Percentiles rank a stretch among this genome's conserved stretches.
phyloP scores from a whole-genome alignment of 2,329 filamentous ascomycete genomes.

The Thyridium curvatum region DNA sequence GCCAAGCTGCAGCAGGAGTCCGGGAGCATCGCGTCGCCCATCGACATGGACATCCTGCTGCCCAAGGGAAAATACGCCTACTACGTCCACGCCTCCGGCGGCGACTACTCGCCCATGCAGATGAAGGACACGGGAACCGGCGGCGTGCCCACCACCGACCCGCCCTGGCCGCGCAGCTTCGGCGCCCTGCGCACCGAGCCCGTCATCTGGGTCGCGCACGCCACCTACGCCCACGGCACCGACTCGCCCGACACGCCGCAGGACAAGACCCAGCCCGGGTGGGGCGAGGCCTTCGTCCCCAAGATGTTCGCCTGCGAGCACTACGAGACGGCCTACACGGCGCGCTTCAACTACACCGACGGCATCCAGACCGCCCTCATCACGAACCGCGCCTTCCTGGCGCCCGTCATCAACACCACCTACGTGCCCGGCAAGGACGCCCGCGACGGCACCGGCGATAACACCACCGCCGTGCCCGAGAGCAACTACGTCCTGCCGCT shows the following conservation, averaged over 20 bases:
- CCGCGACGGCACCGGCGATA: conserved; percentile 28
- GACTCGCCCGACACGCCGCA: conserved; percentile 7
- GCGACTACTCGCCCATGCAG: conserved; percentile 25
- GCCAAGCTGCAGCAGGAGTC: conserved; percentile 13
- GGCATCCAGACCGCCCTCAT: conserved; percentile 20
- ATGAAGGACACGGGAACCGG: conserved; percentile 17
- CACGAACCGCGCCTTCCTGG: conserved; percentile 15
- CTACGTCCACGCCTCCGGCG: conserved; percentile 19
- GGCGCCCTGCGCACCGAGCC: conserved; percentile 31
- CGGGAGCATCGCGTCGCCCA: conserved; percentile 19
- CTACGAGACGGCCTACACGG: conserved; percentile 26
- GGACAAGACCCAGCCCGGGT: conserved; percentile 15
- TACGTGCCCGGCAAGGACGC: conserved; percentile 17
- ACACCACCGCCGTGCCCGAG: conserved; percentile 21
- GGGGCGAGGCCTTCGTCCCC: conserved; percentile 23
- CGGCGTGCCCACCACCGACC: conserved; percentile 19
- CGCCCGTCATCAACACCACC: conserved; percentile 25
- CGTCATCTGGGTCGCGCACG: conserved; percentile 30
- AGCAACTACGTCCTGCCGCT: conserved; percentile 22
- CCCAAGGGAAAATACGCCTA: conserved; percentile 26
- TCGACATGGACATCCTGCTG: conserved; percentile 21
- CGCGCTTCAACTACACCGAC: conserved; percentile 24
- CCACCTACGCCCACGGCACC: conserved; percentile 10
- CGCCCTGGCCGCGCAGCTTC: conserved; percentile 21
- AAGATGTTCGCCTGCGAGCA: conserved; percentile 30